Percentiles rank a stretch among this genome's conserved stretches.
Evolutionary conservation across 495 filamentous ascomycete species (phyloP).

Genomic region (Hypoxylon perforatum): DNA sequence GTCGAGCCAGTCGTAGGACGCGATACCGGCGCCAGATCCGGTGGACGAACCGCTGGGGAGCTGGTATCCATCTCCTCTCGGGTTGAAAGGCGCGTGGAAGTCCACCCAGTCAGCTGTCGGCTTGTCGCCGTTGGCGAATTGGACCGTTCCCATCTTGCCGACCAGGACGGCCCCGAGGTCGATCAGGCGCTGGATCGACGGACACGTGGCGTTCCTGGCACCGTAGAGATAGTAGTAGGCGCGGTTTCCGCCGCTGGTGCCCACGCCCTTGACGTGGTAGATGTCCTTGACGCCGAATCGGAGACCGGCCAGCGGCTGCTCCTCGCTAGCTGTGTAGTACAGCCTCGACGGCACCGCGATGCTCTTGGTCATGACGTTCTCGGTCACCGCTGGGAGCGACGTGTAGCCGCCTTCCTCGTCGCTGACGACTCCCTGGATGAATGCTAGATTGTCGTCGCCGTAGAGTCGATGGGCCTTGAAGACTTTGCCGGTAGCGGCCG

Average conservation of each 20-base stretch:
- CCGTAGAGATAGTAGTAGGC: too few relatives aligned
- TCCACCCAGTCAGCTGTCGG: constrained; percentile 17
- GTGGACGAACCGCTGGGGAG: constrained; percentile 58
- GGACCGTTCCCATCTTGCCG: too few relatives aligned
- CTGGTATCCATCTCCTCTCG: constrained; percentile 68
- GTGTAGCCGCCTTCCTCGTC: neutral
- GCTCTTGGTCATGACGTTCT: constrained; percentile 2
- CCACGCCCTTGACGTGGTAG: too few relatives aligned
- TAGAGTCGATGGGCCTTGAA: constrained; percentile 1
- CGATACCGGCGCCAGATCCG: constrained; percentile 60
- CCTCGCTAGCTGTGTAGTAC: too few relatives aligned
- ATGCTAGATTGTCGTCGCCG: neutral
- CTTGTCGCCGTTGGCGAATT: too few relatives aligned
- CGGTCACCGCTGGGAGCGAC: constrained; percentile 1
- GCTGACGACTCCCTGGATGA: constrained; percentile 1
- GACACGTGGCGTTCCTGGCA: too few relatives aligned
- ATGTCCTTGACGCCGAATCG: too few relatives aligned
- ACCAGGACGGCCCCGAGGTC: too few relatives aligned
- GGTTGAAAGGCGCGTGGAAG: constrained; percentile 65
- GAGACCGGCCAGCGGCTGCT: too few relatives aligned
- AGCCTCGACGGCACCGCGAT: too few relatives aligned
- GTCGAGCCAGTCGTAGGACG: constrained; percentile 68
- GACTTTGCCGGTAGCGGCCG: neutral
- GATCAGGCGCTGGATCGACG: too few relatives aligned
- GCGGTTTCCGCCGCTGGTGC: too few relatives aligned